A percentile compares a stretch with the other conserved stretches of the same genome.
Evolutionary conservation across 2,329 filamentous ascomycete species (phyloP).

Genomic region (Dactylellina leptospora): DNA sequence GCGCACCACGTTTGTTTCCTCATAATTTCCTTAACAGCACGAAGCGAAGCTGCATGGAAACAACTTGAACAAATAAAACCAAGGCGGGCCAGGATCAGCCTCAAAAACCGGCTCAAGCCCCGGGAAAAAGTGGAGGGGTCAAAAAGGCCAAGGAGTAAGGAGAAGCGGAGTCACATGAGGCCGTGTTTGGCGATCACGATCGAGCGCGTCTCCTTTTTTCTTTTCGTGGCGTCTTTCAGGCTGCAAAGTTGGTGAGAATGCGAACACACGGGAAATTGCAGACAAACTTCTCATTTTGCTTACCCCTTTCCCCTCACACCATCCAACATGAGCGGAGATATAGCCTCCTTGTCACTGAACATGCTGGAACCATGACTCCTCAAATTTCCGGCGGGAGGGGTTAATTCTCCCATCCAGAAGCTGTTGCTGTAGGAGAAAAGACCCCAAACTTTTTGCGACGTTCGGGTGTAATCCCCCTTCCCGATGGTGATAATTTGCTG

Average conservation of each 20-base stretch:
- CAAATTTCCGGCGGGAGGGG: conserved; percentile 31
- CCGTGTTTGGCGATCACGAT: conserved; percentile 40
- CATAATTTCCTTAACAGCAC: conserved; percentile 23
- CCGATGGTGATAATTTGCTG: not conserved
- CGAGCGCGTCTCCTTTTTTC: conserved; percentile 48
- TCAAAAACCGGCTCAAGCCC: conserved; percentile 8
- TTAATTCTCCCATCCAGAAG: not conserved
- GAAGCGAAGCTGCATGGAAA: conserved; percentile 7
- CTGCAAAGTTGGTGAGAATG: conserved; percentile 40
- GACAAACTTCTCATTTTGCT: conserved; percentile 24
- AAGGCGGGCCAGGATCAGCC: conserved; percentile 39
- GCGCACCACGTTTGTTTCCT: conserved; percentile 26
- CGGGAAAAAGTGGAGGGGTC: not conserved
- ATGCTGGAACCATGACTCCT: conserved; percentile 13
- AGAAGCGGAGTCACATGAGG: conserved; percentile 45
- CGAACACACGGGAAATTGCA: conserved; percentile 43
- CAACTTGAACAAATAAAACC: conserved; percentile 12
- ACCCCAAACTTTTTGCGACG: not conserved
- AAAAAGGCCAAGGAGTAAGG: not conserved
- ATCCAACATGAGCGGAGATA: conserved; percentile 4
- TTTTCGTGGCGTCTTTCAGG: conserved; percentile 53
- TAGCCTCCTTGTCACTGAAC: not conserved
- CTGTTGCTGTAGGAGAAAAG: not conserved
- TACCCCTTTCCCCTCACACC: conserved; percentile 24
- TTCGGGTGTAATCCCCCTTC: not conserved